phyloP scores from a whole-genome alignment of 495 filamentous ascomycete species.

The Aspergillus taichungensis region DNA sequence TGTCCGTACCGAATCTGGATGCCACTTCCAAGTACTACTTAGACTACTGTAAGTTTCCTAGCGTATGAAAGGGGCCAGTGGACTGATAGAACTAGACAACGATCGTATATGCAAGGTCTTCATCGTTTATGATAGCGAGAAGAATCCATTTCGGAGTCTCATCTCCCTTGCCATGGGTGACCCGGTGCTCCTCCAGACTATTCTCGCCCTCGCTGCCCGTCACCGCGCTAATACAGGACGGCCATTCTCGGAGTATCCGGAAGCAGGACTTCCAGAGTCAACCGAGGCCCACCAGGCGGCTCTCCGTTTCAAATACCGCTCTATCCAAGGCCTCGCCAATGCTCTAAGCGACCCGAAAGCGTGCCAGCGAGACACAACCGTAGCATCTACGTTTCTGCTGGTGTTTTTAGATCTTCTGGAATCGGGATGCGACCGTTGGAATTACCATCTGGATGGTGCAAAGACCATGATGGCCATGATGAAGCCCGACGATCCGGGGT shows the following conservation, averaged over 20 bases:
- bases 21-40: constrained; percentile 26
- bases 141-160: constrained; percentile 45
- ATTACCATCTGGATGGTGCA: constrained; percentile 42
- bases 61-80: background rate
- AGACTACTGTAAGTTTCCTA: constrained; percentile 29
- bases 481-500: constrained; percentile 3
- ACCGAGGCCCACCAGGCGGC: constrained; percentile 30
- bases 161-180: constrained; percentile 37
- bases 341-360: constrained; percentile 12
- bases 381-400: constrained; percentile 43
- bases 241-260: constrained; percentile 6
- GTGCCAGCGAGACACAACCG: constrained; percentile 26
- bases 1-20: constrained; percentile 20
- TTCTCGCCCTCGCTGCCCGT: constrained; percentile 44
- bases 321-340: constrained; percentile 33
- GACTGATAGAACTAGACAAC: constrained; percentile 23
- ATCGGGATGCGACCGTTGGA: constrained; percentile 43
- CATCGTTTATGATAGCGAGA: constrained; percentile 41
- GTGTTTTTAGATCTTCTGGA: constrained; percentile 48
- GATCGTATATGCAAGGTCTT: constrained; percentile 42
- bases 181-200: constrained; percentile 34
- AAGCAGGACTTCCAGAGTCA: background rate
- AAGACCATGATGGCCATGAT: constrained; percentile 27
- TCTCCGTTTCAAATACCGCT: constrained; percentile 37
- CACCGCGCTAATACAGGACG: constrained; percentile 34